These are phyloP conservation scores for Catunica adiposa DNA, from an alignment of 2,329 filamentous ascomycete species.

Conservation along the genomic window DNA sequence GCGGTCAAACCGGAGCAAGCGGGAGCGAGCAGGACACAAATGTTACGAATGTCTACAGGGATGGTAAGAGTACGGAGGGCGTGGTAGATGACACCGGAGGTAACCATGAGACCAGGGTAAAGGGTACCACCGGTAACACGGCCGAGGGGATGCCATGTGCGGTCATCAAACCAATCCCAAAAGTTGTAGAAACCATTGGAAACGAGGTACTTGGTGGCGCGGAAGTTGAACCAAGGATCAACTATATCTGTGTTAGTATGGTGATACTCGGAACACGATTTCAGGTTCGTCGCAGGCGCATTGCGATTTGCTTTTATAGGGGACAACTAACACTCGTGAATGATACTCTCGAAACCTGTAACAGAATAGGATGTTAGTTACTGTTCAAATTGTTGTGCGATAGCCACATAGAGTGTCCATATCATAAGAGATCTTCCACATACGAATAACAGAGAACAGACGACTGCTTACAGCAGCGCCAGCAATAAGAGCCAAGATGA, in stretches of 20 bases:
- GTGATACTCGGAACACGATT: background rate
- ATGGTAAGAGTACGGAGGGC: slow-evolving; percentile 73
- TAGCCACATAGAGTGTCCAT: slow-evolving; percentile 19
- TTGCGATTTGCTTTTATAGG: slow-evolving; percentile 11
- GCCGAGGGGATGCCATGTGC: slow-evolving; percentile 97
- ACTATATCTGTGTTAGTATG: slow-evolving; percentile 36
- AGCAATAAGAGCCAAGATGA: slow-evolving; percentile 84
- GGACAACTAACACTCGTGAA: slow-evolving; percentile 79
- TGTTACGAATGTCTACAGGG: slow-evolving; percentile 95
- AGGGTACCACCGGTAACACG: slow-evolving; percentile 97
- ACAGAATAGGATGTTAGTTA: slow-evolving; percentile 5
- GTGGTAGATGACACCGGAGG: slow-evolving; percentile 93
- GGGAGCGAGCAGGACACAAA: slow-evolving; percentile 90
- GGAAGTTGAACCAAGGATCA: slow-evolving; percentile 99
- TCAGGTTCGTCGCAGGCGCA: background rate
- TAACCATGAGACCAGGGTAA: slow-evolving; percentile 97
- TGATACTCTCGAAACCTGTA: slow-evolving; percentile 91
- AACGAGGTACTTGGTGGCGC: slow-evolving; percentile 93
- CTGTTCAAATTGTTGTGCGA: background rate
- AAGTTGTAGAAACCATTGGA: slow-evolving; percentile 96
- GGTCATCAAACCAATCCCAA: slow-evolving; percentile 99
- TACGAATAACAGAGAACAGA: slow-evolving; percentile 96
- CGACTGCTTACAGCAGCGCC: slow-evolving; percentile 82
- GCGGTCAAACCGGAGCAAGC: slow-evolving; percentile 89
- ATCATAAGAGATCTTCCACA: no score